Evolutionary conservation across 441 rosid genomes (phyloP), one percentile per base, ranked within the genome.

Genomic region (Codiaeum variegatum): DNA sequence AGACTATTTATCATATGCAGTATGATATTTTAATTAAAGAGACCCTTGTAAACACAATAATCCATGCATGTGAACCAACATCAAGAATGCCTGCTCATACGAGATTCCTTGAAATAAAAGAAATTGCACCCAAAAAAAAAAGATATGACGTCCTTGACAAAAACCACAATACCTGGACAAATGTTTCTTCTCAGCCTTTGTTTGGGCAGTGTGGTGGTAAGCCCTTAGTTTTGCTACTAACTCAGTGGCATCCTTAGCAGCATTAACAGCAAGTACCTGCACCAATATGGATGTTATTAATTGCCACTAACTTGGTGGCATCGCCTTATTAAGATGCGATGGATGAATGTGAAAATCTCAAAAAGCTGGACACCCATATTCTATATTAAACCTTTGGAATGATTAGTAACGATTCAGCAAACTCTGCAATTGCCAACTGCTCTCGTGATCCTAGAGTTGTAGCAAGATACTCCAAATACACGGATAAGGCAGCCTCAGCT

Each of bases 361-460:
- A 4, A 40, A 18, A 5, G 12, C n/a, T 5, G 10, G 26, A 18
- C 23, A 28, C n/a, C 24, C n/a, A 62, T 44, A 44, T 46, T 54
- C 12, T 1, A 63, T 23, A 49, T 16, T 16, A 73, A 67, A 89
- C 97, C 97, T 96, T 96, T 19, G 99, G 98, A 69, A 96, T 96
- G 70, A 89, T 84, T 63, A 93, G 72, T 34, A 96, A 79, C 8
- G 99, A 85, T 82, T 96, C 99, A 29, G 98, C 99, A 85, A 96
- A 93, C 78, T 93, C 98, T 69, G 98, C 99, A 72, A 96, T 93
- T 11, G 99, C 97, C 78, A 93, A 82, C 79, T 96, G 98, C 84
- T 93, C 99, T 13, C 97, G 90, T 38, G 98, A 96, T 72, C 98
- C 97, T 67, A 93, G 80, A 67, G 98, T 93, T 46, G 96, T 93